A percentile compares a stretch with the other conserved stretches of the same genome.
Conservation (phyloP, 139 green algal species). For the Eudorina sp. region DNA sequence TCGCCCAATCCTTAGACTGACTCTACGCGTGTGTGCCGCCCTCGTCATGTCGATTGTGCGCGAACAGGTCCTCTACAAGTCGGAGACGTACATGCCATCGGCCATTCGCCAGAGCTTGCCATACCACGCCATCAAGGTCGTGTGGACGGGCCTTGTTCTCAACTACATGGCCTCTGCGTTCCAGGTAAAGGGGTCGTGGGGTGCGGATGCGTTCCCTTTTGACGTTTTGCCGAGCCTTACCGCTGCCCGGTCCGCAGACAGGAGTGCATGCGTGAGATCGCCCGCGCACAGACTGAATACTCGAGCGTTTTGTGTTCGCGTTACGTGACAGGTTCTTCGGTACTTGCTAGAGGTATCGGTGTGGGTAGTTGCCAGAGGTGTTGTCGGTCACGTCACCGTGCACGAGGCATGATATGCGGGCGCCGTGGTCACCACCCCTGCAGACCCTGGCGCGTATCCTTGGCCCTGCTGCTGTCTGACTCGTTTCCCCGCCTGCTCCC, state of each 20-base stretch:
- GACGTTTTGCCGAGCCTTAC: no score
- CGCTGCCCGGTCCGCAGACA: no score
- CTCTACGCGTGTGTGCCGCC: background rate
- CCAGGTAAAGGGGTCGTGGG: slow-evolving; percentile 39
- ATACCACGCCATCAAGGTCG: slow-evolving; percentile 52
- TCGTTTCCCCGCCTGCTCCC: background rate
- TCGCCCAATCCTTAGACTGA: no score
- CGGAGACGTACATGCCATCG: slow-evolving; percentile 11
- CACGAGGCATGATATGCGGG: no score
- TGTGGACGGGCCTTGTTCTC: slow-evolving; percentile 60
- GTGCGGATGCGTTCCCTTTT: no score
- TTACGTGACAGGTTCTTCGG: background rate
- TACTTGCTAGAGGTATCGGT: no score
- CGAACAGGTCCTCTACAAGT: slow-evolving; percentile 40
- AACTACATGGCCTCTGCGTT: slow-evolving; percentile 66
- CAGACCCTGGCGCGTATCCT: no score
- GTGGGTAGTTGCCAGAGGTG: background rate
- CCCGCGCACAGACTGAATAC: background rate
- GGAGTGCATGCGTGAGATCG: background rate
- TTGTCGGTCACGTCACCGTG: background rate
- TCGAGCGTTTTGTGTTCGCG: background rate
- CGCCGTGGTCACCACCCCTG: no score
- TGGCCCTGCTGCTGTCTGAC: no score
- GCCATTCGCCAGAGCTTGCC: background rate
- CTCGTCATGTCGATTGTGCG: background rate